Evolutionary conservation across 345 rosid species (phyloP), one percentile per base, ranked within the genome.

Genomic region (Linum usitatissimum): DNA sequence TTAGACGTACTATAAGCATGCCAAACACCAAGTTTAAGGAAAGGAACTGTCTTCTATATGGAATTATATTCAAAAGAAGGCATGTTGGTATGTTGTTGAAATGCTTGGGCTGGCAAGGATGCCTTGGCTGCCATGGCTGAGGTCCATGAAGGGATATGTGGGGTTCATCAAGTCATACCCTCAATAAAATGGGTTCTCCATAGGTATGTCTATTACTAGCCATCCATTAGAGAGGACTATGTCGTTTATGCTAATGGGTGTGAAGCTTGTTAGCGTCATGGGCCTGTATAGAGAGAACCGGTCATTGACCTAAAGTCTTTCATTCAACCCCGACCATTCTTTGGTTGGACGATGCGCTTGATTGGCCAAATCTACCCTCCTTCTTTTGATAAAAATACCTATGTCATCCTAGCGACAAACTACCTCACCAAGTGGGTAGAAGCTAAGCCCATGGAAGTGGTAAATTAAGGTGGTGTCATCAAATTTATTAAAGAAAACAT

Each of bases 351-450:
- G 0, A 63, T 63, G 7, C 40, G 51, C 18, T 15, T 63, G 20
- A 63, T 53, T 0, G 58, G 23, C 1, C 20, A 62, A 9, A 62
- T 62, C n/a, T 30, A 62, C 5, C 65, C 31, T 0, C 18, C 68
- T 18, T 65, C 60, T 0, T 34, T 54, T 12, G 39, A 55, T 5
- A 5, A n/a, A 3, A 31, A 56, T 21, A 19, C 15, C 0, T 66
- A 38, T 14, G 57, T 66, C 13, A 1, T 66, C 1, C 28, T 45
- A 0, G 56, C 62, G 1, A 66, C 66, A 4, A 7, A 57, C 18
- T 39, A 66, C 20, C 57, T 39, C 34, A 66, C 62, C 9, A 66
- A 56, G 20, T 40, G 61, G 61, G 31, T 55, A 0, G 51, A 65
- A 14, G 61, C 53, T 3, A 19, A 34, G 6, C 61, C 36, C 0